Conservation (phyloP, 495 filamentous ascomycete genomes). For the Tuber borchii region DNA sequence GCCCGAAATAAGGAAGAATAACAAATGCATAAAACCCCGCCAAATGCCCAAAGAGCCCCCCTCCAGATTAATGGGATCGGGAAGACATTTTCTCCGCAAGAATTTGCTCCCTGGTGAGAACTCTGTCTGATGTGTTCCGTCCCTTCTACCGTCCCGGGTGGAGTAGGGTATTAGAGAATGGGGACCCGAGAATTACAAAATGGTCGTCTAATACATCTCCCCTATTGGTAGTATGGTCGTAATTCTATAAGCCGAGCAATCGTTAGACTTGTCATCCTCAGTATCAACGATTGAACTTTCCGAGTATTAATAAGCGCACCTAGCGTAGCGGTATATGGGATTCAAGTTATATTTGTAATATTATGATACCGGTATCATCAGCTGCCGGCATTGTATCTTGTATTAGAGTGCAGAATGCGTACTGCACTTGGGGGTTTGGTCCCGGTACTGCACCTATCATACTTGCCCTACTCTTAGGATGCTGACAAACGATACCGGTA, state of each 20-base stretch:
- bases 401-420: neutral
- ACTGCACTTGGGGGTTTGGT: too few relatives aligned
- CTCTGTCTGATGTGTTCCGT: neutral
- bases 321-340: neutral
- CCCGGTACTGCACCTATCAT: too few relatives aligned
- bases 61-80: neutral
- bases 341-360: neutral
- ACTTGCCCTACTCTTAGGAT: neutral
- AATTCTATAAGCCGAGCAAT: neutral
- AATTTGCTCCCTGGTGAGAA: neutral
- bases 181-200: neutral
- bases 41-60: neutral
- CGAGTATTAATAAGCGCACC: neutral
- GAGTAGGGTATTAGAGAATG: neutral
- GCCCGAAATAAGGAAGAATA: neutral
- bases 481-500: neutral
- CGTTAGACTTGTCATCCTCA: neutral
- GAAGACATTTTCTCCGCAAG: neutral
- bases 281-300: neutral
- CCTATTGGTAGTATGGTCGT: neutral
- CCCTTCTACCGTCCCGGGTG: too few relatives aligned
- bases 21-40: neutral
- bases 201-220: neutral
- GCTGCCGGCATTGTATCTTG: neutral
- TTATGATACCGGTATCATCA: neutral